These are phyloP conservation scores for Gastrodia elata DNA, from an alignment of 106 monocot genomes.

Conservation along the genomic window DNA sequence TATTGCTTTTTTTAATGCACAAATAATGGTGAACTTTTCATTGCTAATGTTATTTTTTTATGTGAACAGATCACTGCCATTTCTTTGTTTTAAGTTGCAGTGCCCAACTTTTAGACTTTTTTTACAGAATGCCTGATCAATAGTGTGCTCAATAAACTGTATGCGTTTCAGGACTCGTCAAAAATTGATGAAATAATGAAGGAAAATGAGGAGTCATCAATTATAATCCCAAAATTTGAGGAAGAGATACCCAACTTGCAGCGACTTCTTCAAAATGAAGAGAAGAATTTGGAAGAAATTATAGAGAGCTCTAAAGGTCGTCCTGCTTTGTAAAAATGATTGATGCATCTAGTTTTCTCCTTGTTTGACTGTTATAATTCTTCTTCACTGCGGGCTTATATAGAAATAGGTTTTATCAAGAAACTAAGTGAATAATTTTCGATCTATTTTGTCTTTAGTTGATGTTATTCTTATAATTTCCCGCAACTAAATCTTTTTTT, in stretches of 20 bases:
- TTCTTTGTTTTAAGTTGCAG: neutral
- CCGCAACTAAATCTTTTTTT: neutral
- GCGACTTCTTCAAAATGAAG: slow-evolving; percentile 55
- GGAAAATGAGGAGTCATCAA: slow-evolving; percentile 61
- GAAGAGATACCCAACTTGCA: slow-evolving; percentile 79
- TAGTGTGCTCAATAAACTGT: slow-evolving; percentile 5
- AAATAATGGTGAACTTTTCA: neutral
- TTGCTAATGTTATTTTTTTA: neutral
- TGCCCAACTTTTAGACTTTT: neutral
- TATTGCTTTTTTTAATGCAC: neutral
- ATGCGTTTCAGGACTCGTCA: slow-evolving; percentile 41
- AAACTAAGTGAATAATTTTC: neutral
- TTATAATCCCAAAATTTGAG: slow-evolving; percentile 72
- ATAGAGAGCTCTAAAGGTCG: slow-evolving; percentile 68
- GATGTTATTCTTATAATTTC: neutral
- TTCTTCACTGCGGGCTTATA: neutral
- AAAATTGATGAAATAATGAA: slow-evolving; percentile 59
- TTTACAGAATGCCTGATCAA: neutral
- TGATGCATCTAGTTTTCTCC: neutral
- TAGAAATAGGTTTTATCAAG: neutral
- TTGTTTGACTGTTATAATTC: neutral
- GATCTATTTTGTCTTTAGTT: neutral
- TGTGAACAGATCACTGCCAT: slow-evolving; percentile 3
- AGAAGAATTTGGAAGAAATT: slow-evolving; percentile 72
- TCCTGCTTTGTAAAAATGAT: neutral